A percentile compares a stretch with the other conserved stretches of the same genome.
These are phyloP conservation scores for Capsella rubella DNA, from an alignment of 441 rosid genomes.

Conservation along the genomic window DNA sequence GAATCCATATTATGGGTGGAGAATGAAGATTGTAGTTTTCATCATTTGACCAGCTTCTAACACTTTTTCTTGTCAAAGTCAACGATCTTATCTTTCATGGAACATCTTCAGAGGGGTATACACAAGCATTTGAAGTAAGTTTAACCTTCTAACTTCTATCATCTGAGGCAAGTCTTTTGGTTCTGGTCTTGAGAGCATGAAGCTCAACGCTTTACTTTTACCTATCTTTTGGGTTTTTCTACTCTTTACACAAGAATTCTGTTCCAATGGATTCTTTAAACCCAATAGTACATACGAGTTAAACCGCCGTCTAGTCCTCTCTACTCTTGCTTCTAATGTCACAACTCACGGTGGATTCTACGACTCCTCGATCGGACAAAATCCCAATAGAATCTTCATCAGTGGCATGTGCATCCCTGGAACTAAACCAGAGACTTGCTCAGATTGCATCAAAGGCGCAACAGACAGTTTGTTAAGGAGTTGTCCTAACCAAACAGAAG, in stretches of 20 bases:
- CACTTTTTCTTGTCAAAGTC: not conserved
- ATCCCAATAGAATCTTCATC: slow-evolving; percentile 39
- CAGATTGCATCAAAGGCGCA: slow-evolving; percentile 21
- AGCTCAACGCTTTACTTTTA: slow-evolving; percentile 12
- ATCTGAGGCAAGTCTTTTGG: not conserved
- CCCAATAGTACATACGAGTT: slow-evolving; percentile 31
- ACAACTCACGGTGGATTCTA: slow-evolving; percentile 36
- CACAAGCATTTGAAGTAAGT: not conserved
- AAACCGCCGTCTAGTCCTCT: slow-evolving; percentile 29
- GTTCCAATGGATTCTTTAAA: slow-evolving; percentile 23
- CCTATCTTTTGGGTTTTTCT: slow-evolving; percentile 2
- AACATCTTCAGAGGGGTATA: not conserved
- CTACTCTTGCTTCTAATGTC: slow-evolving; percentile 44
- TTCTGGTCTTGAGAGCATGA: slow-evolving; percentile 22
- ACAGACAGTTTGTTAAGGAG: not conserved
- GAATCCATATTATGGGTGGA: slow-evolving; percentile 7
- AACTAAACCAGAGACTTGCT: slow-evolving; percentile 31
- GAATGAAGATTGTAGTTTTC: not conserved
- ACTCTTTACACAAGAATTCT: slow-evolving; percentile 20
- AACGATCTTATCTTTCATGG: not conserved
- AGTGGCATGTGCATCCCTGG: slow-evolving; percentile 43
- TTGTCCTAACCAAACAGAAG: slow-evolving; percentile 41
- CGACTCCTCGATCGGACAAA: slow-evolving; percentile 35
- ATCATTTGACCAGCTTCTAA: too few relatives aligned
- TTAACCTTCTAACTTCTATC: not conserved